Evolutionary conservation across 169 alveolate species (phyloP).

Genomic region (Plasmodium inui): DNA sequence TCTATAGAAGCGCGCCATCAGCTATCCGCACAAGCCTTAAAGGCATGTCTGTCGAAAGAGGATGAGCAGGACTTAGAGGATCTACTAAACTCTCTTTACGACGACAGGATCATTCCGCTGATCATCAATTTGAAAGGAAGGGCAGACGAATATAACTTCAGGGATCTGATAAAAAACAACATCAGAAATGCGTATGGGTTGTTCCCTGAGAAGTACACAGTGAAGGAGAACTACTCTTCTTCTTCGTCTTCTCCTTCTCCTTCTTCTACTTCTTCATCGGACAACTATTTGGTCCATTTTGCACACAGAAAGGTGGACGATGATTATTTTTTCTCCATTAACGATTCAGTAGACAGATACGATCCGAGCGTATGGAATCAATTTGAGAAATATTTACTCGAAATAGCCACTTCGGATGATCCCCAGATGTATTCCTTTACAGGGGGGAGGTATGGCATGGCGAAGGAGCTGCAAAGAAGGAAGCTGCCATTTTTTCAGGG

Average conservation of each 20-base stretch:
- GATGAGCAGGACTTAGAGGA: conserved; percentile 77
- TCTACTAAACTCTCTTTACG: conserved; percentile 80
- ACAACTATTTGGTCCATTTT: conserved; percentile 80
- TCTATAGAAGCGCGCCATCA: conserved; percentile 30
- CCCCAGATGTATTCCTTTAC: conserved; percentile 78
- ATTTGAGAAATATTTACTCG: conserved; percentile 78
- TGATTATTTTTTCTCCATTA: conserved; percentile 80
- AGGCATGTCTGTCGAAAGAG: conserved; percentile 73
- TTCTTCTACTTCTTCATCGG: not conserved
- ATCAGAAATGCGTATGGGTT: conserved; percentile 78
- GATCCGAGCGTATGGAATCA: conserved; percentile 79
- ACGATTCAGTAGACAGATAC: conserved; percentile 80
- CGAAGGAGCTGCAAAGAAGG: conserved; percentile 80
- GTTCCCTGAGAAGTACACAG: conserved; percentile 78
- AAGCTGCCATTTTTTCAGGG: conserved; percentile 83
- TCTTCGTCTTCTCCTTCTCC: not conserved
- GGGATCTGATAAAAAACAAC: conserved; percentile 78
- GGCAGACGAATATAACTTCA: conserved; percentile 80
- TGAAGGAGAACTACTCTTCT: conserved; percentile 30
- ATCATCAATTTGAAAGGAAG: conserved; percentile 83
- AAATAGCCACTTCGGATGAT: conserved; percentile 78
- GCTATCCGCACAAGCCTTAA: conserved; percentile 68
- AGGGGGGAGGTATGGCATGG: conserved; percentile 88
- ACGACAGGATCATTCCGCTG: conserved; percentile 83
- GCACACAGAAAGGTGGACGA: conserved; percentile 73